phyloP scores from a whole-genome alignment of 257 asterid genomes.

The Fraxinus cuspidata region DNA sequence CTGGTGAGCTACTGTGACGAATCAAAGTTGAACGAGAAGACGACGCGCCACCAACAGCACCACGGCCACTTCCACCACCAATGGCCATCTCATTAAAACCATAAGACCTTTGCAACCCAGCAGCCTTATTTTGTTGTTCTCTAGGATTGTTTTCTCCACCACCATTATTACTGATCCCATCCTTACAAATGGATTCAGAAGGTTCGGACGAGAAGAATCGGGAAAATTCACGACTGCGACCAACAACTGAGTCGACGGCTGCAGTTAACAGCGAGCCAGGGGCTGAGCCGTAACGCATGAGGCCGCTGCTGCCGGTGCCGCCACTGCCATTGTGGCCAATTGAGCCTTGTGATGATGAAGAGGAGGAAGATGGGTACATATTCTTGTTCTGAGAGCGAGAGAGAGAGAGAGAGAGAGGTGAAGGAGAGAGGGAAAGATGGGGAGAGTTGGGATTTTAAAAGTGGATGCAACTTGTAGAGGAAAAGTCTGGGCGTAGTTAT shows the following conservation, averaged over 20 bases:
- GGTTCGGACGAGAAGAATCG: slow-evolving; percentile 45
- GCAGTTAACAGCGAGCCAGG: slow-evolving; percentile 59
- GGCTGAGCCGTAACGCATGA: slow-evolving; percentile 74
- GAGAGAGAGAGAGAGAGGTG: slow-evolving; percentile 25
- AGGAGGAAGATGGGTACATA: slow-evolving; percentile 72
- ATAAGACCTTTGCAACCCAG: slow-evolving; percentile 45
- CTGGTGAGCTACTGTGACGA: slow-evolving; percentile 79
- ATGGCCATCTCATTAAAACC: slow-evolving; percentile 29
- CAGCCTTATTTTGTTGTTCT: slow-evolving; percentile 27
- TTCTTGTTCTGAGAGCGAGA: slow-evolving; percentile 4
- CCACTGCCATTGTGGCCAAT: slow-evolving; percentile 31
- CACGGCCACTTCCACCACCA: slow-evolving; percentile 14
- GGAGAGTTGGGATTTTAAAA: slow-evolving; percentile 23
- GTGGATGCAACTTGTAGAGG: slow-evolving; percentile 41
- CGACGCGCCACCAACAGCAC: slow-evolving; percentile 19
- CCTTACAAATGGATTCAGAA: slow-evolving; percentile 26
- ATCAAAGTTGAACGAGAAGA: slow-evolving; percentile 44
- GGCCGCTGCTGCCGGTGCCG: slow-evolving; percentile 31
- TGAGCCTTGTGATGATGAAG: slow-evolving; percentile 68
- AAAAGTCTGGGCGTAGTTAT: slow-evolving; percentile 22
- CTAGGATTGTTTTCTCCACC: background rate
- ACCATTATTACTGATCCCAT: background rate
- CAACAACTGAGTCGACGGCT: slow-evolving; percentile 57
- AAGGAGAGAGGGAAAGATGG: background rate
- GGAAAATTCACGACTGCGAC: slow-evolving; percentile 42